A percentile compares a stretch with the other conserved stretches of the same genome.
Conservation (phyloP, 1,139 yeast species). For the Pichia sp. region DNA sequence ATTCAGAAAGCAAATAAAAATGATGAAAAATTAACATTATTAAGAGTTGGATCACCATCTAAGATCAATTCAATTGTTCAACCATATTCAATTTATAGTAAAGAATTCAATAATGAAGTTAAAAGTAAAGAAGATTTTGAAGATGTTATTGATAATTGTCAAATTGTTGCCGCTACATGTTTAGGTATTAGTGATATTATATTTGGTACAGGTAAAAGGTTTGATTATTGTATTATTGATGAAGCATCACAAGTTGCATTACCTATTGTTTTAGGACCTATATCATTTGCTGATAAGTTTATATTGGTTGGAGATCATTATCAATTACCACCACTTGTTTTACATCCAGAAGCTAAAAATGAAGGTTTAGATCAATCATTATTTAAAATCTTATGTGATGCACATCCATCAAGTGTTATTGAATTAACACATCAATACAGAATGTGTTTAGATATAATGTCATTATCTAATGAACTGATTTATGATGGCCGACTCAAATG, state of each 20-base stretch:
- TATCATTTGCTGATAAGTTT: conserved; percentile 70
- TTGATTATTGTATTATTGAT: conserved; percentile 91
- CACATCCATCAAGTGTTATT: conserved; percentile 64
- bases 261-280: conserved; percentile 87
- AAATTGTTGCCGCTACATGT: conserved; percentile 85
- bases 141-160: conserved; percentile 46
- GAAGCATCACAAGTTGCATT: conserved; percentile 94
- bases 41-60: conserved; percentile 52
- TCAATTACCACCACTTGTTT: conserved; percentile 83
- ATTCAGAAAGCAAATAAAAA: conserved; percentile 38
- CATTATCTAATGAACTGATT: conserved; percentile 69
- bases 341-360: conserved; percentile 47
- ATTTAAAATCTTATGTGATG: conserved; percentile 65
- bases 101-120: conserved; percentile 34
- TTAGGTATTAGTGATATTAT: conserved; percentile 66
- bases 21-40: conserved; percentile 39
- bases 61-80: conserved; percentile 60
- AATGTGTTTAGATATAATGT: conserved; percentile 88
- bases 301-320: conserved; percentile 91
- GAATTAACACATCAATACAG: conserved; percentile 82
- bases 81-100: conserved; percentile 43
- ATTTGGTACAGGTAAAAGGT: conserved; percentile 48
- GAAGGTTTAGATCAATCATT: conserved; percentile 74
- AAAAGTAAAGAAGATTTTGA: conserved; percentile 42
- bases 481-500: conserved; percentile 72